Conservation (phyloP, 371 early-diverging fungal species). For the Syncephalastrum sp. region DNA sequence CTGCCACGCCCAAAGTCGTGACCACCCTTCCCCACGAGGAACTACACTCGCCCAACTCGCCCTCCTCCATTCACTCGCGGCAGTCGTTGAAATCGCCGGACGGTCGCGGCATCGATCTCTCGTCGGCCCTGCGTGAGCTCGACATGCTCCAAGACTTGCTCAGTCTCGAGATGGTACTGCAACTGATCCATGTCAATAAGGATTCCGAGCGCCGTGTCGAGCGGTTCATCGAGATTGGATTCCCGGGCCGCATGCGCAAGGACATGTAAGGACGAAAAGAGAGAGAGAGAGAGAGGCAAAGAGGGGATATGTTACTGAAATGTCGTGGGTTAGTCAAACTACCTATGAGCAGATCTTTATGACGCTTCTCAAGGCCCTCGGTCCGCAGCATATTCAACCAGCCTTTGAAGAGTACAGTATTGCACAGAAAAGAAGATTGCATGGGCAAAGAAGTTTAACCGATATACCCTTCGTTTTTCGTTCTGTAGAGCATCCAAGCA, state of each 20-base stretch:
- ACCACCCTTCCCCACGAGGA: background rate
- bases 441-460: background rate
- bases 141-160: slow-evolving; percentile 66
- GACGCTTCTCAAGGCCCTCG: slow-evolving; percentile 55
- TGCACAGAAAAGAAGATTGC: background rate
- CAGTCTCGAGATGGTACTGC: slow-evolving; percentile 75
- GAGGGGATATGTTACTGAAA: background rate
- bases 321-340: slow-evolving; percentile 30
- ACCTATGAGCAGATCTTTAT: slow-evolving; percentile 66
- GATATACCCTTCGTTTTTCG: no score
- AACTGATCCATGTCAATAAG: slow-evolving; percentile 80
- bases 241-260: slow-evolving; percentile 25
- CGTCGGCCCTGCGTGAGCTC: slow-evolving; percentile 22
- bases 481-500: slow-evolving; percentile 56
- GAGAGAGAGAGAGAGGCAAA: background rate
- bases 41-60: slow-evolving; percentile 6
- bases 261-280: slow-evolving; percentile 19
- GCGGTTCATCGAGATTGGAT: slow-evolving; percentile 22
- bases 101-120: slow-evolving; percentile 7
- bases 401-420: slow-evolving; percentile 60
- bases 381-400: slow-evolving; percentile 66
- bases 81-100: slow-evolving; percentile 17
- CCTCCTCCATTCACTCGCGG: slow-evolving; percentile 10
- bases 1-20: slow-evolving; percentile 15
- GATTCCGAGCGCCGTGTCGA: slow-evolving; percentile 70